These are phyloP conservation scores for Gynochthodes officinalis DNA, from an alignment of 257 asterid species.

Conservation along the genomic window DNA sequence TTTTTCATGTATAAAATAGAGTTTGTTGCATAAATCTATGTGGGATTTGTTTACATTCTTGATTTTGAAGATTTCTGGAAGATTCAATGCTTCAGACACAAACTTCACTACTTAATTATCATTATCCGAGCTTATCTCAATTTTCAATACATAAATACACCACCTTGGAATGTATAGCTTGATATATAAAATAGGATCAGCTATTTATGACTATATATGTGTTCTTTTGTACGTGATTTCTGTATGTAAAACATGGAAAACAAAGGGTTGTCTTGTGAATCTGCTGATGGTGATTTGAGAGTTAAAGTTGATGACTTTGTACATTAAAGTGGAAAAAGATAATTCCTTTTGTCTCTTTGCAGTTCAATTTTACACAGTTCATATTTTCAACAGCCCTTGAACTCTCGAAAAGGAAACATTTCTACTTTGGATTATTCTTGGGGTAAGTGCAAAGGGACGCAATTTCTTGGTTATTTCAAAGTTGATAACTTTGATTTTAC, in stretches of 20 bases:
- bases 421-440: neutral
- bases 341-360: conserved; percentile 5
- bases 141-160: neutral
- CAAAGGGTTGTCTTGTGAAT: neutral
- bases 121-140: conserved; percentile 6
- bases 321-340: conserved; percentile 4
- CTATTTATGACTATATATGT: neutral
- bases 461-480: conserved; percentile 7
- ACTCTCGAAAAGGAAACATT: conserved; percentile 2
- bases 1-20: neutral
- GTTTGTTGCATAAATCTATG: conserved; percentile 2
- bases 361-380: conserved; percentile 7
- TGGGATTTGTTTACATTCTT: conserved; percentile 29
- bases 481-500: conserved; percentile 1
- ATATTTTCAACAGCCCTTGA: neutral
- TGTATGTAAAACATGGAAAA: neutral
- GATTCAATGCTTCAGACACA: conserved; percentile 49
- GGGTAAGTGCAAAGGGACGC: conserved; percentile 2
- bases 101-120: conserved; percentile 23
- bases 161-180: neutral
- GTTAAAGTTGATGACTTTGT: conserved; percentile 14
- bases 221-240: conserved; percentile 17
- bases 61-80: conserved; percentile 38
- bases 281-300: conserved; percentile 14
- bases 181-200: neutral